A percentile compares a stretch with the other conserved stretches of the same genome.
Evolutionary conservation across 345 rosid genomes (phyloP).

Genomic region (Luvunga scandens): DNA sequence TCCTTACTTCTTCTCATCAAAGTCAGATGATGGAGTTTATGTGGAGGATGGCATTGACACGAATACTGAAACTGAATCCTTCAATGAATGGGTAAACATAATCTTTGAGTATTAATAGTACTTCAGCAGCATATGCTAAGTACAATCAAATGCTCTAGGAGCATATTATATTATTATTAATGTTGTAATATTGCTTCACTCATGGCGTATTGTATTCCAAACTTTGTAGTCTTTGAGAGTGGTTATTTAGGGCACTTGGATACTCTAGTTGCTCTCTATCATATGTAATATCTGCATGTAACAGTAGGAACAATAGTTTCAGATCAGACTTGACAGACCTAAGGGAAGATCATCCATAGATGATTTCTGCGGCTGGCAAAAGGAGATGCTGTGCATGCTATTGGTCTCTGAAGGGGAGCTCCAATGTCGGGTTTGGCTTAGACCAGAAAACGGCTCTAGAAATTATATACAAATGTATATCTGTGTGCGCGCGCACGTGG

Average conservation of each 20-base stretch:
- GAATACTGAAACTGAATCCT: not conserved
- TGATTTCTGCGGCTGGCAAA: not conserved
- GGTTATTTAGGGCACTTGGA: not conserved
- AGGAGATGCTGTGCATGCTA: too few relatives aligned
- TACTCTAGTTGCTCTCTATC: not conserved
- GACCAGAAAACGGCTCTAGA: too few relatives aligned
- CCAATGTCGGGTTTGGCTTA: too few relatives aligned
- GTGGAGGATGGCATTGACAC: not conserved
- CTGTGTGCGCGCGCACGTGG: too few relatives aligned
- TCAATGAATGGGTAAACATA: not conserved
- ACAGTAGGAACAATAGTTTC: not conserved
- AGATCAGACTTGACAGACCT: too few relatives aligned
- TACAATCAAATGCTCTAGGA: not conserved
- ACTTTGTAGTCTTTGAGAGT: not conserved
- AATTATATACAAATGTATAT: too few relatives aligned
- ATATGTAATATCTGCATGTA: not conserved
- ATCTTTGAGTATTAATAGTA: not conserved
- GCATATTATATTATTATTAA: not conserved
- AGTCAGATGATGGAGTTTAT: not conserved
- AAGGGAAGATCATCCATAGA: too few relatives aligned
- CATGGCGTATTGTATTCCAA: not conserved
- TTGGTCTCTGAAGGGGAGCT: too few relatives aligned
- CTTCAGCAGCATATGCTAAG: not conserved
- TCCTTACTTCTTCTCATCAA: not conserved
- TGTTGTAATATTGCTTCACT: not conserved